Base-by-base conservation (phyloP, 2,329 filamentous ascomycete genomes). In the Pyrenophora tritici-repentis region DNA sequence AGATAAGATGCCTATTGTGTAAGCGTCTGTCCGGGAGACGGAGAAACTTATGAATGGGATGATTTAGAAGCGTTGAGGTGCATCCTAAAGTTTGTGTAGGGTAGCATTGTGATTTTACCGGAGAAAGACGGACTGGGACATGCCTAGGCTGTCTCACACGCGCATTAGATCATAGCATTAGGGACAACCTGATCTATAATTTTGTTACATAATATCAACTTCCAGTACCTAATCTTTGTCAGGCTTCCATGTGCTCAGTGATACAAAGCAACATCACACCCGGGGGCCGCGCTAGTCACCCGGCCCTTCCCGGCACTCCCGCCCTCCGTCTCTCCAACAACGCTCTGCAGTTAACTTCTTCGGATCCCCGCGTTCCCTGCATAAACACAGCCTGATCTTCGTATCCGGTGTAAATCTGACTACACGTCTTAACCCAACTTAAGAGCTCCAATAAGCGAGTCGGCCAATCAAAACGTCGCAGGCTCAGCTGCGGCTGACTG, bases 341-440 rank as follows among this genome's bases (percentile, higher is more conserved):
- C 18, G 14, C 16, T 26, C 37, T 32, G 14, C 22, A 32, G 12
- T 14, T 14, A 13, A 20, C 1, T 20, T 32, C 18, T 13, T 26
- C 49, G 49, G 49, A 44, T 52, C 49, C 49, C 49, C 49, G 29
- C 49, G 22, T 39, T 38, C 42, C 18, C 35, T 35, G 39, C 20
- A 29, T 29, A n/a, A 32, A 48, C 2, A 38, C 26, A 42, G 26
- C 38, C 22, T 18, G 17, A 33, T 29, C 16, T 20, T 20, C 13
- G 20, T 37, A 32, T 22, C 39, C 31, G 13, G 44, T 52, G 44
- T 42, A 42, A 52, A 40, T 10, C 29, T 52, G 32, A 39, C 20
- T 16, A 4, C n/a, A 20, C 34, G 29, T 39, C 16, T 31, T 36
- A 39, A 35, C 29, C 39, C 50, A n/a, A 8, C 24, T 50, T 44